Evolutionary conservation across 2,329 filamentous ascomycete genomes (phyloP).

Genomic region (Lachnellula arida): DNA sequence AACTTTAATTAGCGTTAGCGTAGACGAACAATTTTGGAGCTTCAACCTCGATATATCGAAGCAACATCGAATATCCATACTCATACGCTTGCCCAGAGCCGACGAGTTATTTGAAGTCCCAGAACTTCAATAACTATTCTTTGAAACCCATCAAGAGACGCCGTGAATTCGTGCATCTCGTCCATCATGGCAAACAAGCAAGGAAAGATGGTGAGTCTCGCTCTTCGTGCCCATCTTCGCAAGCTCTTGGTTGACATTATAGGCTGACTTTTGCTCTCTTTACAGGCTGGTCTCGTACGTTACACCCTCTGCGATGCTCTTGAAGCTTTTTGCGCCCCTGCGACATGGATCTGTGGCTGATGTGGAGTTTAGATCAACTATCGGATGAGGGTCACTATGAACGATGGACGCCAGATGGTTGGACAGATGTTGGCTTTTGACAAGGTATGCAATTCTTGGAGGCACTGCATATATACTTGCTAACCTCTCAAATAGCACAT

Average conservation of each 20-base stretch:
- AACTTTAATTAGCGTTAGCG: constrained; percentile 1
- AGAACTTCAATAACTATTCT: constrained; percentile 32
- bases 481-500: constrained; percentile 65
- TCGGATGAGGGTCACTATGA: constrained; percentile 94
- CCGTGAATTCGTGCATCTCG: constrained; percentile 34
- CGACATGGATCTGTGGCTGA: constrained; percentile 16
- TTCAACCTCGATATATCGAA: constrained; percentile 5
- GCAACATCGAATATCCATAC: constrained; percentile 14
- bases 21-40: constrained; percentile 9
- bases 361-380: constrained; percentile 77
- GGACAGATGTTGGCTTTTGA: constrained; percentile 98
- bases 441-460: constrained; percentile 57
- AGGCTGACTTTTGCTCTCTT: constrained; percentile 53
- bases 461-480: constrained; percentile 5
- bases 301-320: constrained; percentile 17
- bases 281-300: constrained; percentile 69
- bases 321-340: constrained; percentile 32
- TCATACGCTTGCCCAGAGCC: constrained; percentile 26
- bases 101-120: constrained; percentile 29
- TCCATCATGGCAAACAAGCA: constrained; percentile 80
- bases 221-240: constrained; percentile 33
- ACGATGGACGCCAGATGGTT: constrained; percentile 92
- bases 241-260: constrained; percentile 47
- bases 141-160: constrained; percentile 34
- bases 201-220: constrained; percentile 91